A percentile compares a stretch with the other conserved stretches of the same genome.
Evolutionary conservation across 2,329 filamentous ascomycete species (phyloP).

Genomic region (Leptographium flavum): DNA sequence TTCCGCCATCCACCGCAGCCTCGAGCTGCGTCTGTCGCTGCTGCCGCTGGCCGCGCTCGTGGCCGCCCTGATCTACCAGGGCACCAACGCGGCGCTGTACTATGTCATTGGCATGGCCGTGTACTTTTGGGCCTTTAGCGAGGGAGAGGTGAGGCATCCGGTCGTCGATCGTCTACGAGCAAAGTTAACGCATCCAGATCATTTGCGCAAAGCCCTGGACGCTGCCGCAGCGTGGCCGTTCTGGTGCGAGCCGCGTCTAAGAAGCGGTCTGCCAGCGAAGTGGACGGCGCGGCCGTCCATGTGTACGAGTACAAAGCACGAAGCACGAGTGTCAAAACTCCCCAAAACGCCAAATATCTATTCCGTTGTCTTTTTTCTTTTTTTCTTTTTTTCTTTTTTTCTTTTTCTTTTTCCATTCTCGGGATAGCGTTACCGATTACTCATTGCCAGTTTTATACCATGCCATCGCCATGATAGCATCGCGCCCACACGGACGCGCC

Average conservation of each 20-base stretch:
- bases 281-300: no score
- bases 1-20: conserved; percentile 65
- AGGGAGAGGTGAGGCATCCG: conserved; percentile 65
- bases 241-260: conserved; percentile 13
- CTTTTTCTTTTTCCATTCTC: not conserved
- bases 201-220: conserved; percentile 59
- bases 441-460: not conserved
- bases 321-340: no score
- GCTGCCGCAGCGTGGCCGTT: conserved; percentile 39
- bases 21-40: conserved; percentile 71
- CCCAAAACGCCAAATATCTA: not conserved
- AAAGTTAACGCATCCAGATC: conserved; percentile 28
- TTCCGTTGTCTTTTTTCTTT: not conserved
- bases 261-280: no score
- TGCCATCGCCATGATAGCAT: no score
- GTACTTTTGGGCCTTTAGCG: conserved; percentile 95
- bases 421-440: not conserved
- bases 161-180: not conserved
- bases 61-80: conserved; percentile 74
- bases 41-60: conserved; percentile 66
- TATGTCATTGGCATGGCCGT: conserved; percentile 73
- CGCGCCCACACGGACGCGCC: not conserved
- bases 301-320: no score
- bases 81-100: conserved; percentile 82
- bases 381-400: not conserved